phyloP scores from a whole-genome alignment of 257 asterid genomes.

The Striga asiatica region DNA sequence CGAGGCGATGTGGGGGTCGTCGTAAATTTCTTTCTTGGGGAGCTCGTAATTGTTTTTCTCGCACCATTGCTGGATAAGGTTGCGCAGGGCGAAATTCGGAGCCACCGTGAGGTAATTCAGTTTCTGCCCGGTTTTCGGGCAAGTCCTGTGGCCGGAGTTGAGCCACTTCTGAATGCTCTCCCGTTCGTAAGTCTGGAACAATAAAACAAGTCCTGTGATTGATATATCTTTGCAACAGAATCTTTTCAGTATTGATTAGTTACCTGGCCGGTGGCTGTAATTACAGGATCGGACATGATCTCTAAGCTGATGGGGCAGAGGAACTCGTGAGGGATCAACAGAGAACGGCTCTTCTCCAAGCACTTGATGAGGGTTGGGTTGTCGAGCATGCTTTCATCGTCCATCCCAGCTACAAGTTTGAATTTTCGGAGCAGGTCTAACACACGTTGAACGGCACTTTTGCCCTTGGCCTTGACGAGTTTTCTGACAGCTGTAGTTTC shows the following conservation, averaged over 20 bases:
- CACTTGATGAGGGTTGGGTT: slow-evolving; percentile 17
- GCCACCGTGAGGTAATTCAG: slow-evolving; percentile 39
- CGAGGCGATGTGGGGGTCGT: slow-evolving; percentile 32
- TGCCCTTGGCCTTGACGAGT: slow-evolving; percentile 23
- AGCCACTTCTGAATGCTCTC: slow-evolving; percentile 55
- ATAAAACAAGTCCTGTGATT: background rate
- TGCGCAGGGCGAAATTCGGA: slow-evolving; percentile 52
- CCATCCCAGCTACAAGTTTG: slow-evolving; percentile 40
- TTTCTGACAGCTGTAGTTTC: slow-evolving; percentile 37
- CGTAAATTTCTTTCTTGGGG: slow-evolving; percentile 31
- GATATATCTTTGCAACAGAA: background rate
- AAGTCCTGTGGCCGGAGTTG: slow-evolving; percentile 43
- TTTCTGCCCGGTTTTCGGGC: slow-evolving; percentile 55
- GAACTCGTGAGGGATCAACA: slow-evolving; percentile 43
- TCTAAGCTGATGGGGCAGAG: slow-evolving; percentile 52
- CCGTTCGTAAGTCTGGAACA: slow-evolving; percentile 44
- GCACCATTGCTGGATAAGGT: slow-evolving; percentile 51
- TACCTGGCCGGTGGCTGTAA: slow-evolving; percentile 59
- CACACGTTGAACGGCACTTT: slow-evolving; percentile 23
- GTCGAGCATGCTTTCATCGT: slow-evolving; percentile 31
- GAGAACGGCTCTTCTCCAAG: slow-evolving; percentile 34
- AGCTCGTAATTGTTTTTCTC: slow-evolving; percentile 34
- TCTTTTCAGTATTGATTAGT: background rate
- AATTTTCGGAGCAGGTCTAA: slow-evolving; percentile 28
- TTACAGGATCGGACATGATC: slow-evolving; percentile 58